Percentiles rank a stretch among this genome's conserved stretches.
Evolutionary conservation across 352 stramenopile species (phyloP).

Genomic region (Hyaloperonospora arabidopsidis): DNA sequence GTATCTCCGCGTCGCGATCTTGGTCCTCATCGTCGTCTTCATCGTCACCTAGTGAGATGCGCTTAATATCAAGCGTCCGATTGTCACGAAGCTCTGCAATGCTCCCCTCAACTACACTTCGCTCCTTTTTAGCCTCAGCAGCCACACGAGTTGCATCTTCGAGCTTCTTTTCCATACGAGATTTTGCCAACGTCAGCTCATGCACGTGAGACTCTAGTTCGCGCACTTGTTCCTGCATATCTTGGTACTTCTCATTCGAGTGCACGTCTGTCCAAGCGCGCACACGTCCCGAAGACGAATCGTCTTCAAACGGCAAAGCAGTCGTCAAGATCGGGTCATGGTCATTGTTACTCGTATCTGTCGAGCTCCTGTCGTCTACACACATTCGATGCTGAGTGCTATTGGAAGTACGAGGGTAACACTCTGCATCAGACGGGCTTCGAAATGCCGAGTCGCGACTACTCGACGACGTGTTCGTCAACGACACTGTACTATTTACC

Average conservation of each 20-base stretch:
- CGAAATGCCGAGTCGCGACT: constrained; percentile 27
- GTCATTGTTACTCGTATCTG: constrained; percentile 9
- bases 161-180: constrained; percentile 47
- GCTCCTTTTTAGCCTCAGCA: constrained; percentile 29
- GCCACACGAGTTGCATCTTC: constrained; percentile 23
- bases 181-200: constrained; percentile 52
- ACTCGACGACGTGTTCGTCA: constrained; percentile 27
- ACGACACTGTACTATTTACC: constrained; percentile 30
- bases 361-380: constrained; percentile 12
- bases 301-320: constrained; percentile 27
- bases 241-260: constrained; percentile 37
- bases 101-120: constrained; percentile 34
- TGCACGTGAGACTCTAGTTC: constrained; percentile 62
- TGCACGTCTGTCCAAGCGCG: constrained; percentile 63
- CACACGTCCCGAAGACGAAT: constrained; percentile 30
- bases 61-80: constrained; percentile 61
- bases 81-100: constrained; percentile 42
- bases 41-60: constrained; percentile 47
- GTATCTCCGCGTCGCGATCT: constrained; percentile 22
- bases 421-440: constrained; percentile 26
- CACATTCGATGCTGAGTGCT: constrained; percentile 12
- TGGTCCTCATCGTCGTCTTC: constrained; percentile 34
- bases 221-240: constrained; percentile 62
- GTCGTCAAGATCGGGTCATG: constrained; percentile 17
- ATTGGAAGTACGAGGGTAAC: constrained; percentile 16